Conservation (phyloP, 139 green algal species). For the Coccomyxa sp. region DNA sequence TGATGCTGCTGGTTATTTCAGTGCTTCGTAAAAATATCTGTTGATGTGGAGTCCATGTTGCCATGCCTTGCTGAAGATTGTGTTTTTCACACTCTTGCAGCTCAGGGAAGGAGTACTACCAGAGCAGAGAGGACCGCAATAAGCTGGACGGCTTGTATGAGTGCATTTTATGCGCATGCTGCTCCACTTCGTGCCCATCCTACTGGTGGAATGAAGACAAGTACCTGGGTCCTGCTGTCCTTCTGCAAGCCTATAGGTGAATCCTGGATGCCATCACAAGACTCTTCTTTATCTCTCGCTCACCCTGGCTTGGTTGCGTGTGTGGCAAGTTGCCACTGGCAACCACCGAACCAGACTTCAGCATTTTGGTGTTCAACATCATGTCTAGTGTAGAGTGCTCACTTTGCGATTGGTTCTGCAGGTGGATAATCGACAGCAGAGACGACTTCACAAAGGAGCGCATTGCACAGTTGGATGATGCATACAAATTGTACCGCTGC, state of each 20-base stretch:
- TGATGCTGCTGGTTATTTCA: background rate
- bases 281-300: background rate
- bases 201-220: conserved; percentile 99
- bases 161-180: conserved; percentile 99
- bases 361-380: no score
- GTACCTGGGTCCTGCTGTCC: conserved; percentile 95
- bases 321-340: no score
- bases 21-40: no score
- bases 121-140: conserved; percentile 83
- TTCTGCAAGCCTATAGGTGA: conserved; percentile 93
- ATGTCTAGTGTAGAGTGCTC: no score
- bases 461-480: conserved; percentile 84
- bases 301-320: background rate
- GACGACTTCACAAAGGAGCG: conserved; percentile 91
- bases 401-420: conserved; percentile 14
- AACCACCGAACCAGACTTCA: no score
- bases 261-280: background rate
- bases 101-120: conserved; percentile 74
- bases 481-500: conserved; percentile 97
- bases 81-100: background rate
- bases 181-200: conserved; percentile 89
- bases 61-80: background rate
- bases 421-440: conserved; percentile 87
- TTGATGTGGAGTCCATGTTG: no score
- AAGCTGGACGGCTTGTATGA: conserved; percentile 99